Evolutionary conservation across 163 green algal species (phyloP).

Genomic region (Trebouxia gelatinosa): DNA sequence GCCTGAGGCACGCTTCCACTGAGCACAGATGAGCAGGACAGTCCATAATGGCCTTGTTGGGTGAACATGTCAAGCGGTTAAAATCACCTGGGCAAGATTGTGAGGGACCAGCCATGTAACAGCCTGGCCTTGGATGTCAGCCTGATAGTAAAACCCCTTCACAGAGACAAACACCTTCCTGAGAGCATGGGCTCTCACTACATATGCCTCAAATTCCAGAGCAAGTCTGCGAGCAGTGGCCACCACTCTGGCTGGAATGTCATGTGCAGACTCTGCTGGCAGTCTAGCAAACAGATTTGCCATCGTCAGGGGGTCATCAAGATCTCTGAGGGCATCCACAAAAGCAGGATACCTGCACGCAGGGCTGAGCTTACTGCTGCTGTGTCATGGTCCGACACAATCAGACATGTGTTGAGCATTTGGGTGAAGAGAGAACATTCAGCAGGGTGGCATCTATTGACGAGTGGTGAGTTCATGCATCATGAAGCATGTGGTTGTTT

Average conservation of each 20-base stretch:
- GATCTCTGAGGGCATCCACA: constrained; percentile 93
- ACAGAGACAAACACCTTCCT: constrained; percentile 94
- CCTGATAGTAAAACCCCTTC: constrained; percentile 87
- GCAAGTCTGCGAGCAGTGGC: constrained; percentile 59
- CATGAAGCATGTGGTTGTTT: too few relatives aligned
- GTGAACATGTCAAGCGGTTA: background rate
- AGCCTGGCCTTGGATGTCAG: constrained; percentile 85
- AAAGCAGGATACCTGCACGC: constrained; percentile 97
- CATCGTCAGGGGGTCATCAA: constrained; percentile 98
- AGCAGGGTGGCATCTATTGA: too few relatives aligned
- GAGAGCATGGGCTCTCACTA: constrained; percentile 81
- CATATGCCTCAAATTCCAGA: constrained; percentile 95
- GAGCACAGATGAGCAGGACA: too few relatives aligned
- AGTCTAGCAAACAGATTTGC: constrained; percentile 94
- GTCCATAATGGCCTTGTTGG: background rate
- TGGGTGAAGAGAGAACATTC: background rate
- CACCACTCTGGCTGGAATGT: constrained; percentile 59
- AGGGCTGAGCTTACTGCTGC: too few relatives aligned
- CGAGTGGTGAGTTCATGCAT: too few relatives aligned
- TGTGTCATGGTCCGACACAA: too few relatives aligned
- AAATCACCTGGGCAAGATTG: constrained; percentile 69
- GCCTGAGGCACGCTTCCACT: too few relatives aligned
- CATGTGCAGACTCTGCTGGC: constrained; percentile 66
- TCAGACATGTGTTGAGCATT: background rate
- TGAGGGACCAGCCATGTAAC: constrained; percentile 98